Evolutionary conservation across 768 basidiomycete genomes (phyloP).

Genomic region (Pisolithus orientalis): DNA sequence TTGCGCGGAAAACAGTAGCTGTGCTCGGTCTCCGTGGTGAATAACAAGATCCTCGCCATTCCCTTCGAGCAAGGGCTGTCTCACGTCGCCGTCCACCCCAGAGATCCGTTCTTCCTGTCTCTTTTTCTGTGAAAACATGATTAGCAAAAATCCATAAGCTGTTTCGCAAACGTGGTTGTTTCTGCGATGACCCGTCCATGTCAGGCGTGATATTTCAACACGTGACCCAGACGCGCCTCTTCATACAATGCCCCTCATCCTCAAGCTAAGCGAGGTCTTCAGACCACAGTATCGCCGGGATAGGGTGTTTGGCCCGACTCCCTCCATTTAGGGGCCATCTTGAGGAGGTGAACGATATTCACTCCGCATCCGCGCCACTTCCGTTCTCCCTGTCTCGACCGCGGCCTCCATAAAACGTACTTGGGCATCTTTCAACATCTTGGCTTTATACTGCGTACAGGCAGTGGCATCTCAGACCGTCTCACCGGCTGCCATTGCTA

Average conservation of each 20-base stretch:
- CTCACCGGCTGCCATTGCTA: constrained; percentile 32
- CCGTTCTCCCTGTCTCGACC: too few species aligned
- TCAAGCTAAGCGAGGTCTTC: too few species aligned
- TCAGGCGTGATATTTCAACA: constrained; percentile 9
- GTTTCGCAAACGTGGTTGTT: neutral
- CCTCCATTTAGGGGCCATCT: too few species aligned
- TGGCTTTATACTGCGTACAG: neutral
- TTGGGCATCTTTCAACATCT: neutral
- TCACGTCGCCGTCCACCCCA: constrained; percentile 33
- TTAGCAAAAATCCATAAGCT: constrained; percentile 15
- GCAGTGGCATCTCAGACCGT: constrained; percentile 1
- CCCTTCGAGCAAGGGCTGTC: constrained; percentile 51
- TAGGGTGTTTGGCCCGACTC: too few species aligned
- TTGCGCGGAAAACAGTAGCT: constrained; percentile 48
- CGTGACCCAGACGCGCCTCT: constrained; percentile 13
- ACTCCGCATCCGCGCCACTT: too few species aligned
- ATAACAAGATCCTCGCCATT: constrained; percentile 37
- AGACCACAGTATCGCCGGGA: too few species aligned
- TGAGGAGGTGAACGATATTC: too few species aligned
- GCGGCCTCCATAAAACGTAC: too few species aligned
- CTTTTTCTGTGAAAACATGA: constrained; percentile 26
- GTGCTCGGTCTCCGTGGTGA: constrained; percentile 12
- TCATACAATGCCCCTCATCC: neutral
- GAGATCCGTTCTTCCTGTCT: constrained; percentile 24
- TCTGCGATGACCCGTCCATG: neutral